phyloP scores from a whole-genome alignment of 768 basidiomycete genomes.

The Rickenella mellea region DNA sequence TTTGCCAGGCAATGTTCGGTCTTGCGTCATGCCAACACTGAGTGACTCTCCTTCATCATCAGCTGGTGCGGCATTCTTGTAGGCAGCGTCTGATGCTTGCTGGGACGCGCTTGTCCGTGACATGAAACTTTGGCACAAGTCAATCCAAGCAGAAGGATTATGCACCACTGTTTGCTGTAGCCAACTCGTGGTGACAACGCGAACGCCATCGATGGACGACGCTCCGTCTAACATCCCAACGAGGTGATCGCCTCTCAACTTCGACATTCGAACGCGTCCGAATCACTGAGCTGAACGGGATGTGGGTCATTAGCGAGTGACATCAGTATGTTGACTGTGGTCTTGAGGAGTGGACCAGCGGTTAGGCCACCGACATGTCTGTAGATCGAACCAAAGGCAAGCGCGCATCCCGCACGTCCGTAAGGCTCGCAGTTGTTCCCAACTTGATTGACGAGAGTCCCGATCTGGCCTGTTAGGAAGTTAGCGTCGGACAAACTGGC shows the following conservation, averaged over 20 bases:
- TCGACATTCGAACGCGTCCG: conserved; percentile 86
- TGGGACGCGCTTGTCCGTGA: conserved; percentile 81
- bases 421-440: conserved; percentile 91
- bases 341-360: conserved; percentile 89
- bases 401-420: conserved; percentile 85
- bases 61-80: conserved; percentile 40
- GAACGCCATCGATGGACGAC: conserved; percentile 85
- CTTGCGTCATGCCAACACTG: conserved; percentile 45
- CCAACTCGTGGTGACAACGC: conserved; percentile 91
- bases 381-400: conserved; percentile 89
- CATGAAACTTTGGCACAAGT: conserved; percentile 96
- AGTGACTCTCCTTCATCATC: conserved; percentile 96
- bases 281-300: conserved; percentile 91
- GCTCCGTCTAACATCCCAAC: conserved; percentile 95
- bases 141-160: conserved; percentile 96
- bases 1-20: conserved; percentile 25
- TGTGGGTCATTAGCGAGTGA: conserved; percentile 94
- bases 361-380: conserved; percentile 88
- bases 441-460: conserved; percentile 85
- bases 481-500: conserved; percentile 73
- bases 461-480: conserved; percentile 81
- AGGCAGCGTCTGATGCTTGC: conserved; percentile 53
- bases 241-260: conserved; percentile 84
- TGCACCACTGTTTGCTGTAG: conserved; percentile 87
- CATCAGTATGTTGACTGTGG: conserved; percentile 90